Evolutionary conservation across 345 rosid genomes (phyloP), one percentile per base, ranked within the genome.

Genomic region (Pseudoturritis turrita): DNA sequence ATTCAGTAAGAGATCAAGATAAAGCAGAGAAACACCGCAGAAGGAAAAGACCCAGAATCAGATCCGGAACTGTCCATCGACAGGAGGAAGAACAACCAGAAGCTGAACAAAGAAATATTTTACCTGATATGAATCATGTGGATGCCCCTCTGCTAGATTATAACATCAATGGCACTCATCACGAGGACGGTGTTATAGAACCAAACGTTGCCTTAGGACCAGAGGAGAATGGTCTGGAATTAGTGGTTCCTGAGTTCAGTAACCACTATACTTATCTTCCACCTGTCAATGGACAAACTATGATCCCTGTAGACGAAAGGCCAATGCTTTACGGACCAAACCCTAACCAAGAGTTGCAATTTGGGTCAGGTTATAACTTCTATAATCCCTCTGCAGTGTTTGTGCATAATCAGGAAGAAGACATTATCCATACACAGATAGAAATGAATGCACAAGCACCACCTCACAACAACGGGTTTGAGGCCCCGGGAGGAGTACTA

Each of bases 41-140:
- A 75, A 78, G 67, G 52, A 87, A 88, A 77, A 81, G 86, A 78
- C 80, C 46, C 4, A 80, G 81, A 29, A 47, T 31, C 54, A 77
- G 36, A 75, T 62, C 87, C 1, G 82, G 65, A 22, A 43, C 70
- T 64, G 63, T 74, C 22, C 82, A 81, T 65, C 81, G 49, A 17
- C 86, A 71, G 12, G 73, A 77, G 23, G 78, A 68, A 14, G 81
- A 80, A 51, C 73, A 55, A 68, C 70, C 57, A 43, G 73, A 14
- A 40, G 55, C 65, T 3, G 87, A 88, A 65, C 78, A 71, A 46
- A 79, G 78, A 77, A 79, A 77, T 45, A 7, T 50, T 41, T 37
- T 87, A 69, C 94, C 94, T 53, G 92, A 87, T 73, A 87, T 86
- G 73, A 86, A 91, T 70, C 76, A 81, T 23, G 40, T 69, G 7